Evolutionary conservation across 1,284 basidiomycete species (phyloP).

Genomic region (Naganishia sp.): DNA sequence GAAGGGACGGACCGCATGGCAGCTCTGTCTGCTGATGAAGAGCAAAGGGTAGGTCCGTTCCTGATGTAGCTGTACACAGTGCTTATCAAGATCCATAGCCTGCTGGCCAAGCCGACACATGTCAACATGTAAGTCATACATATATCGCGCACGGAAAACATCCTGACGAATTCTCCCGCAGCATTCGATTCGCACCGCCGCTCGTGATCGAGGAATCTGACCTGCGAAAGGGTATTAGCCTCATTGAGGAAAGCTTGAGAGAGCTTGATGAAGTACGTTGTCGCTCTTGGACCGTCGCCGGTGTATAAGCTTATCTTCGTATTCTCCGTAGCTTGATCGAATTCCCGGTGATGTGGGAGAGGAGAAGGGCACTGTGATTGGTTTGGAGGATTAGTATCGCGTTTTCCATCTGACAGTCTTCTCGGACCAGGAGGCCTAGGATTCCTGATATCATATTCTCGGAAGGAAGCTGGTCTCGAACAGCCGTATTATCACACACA

Average conservation of each 20-base stretch:
- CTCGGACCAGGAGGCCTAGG: too few species aligned
- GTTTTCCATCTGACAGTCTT: too few species aligned
- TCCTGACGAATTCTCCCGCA: conserved; percentile 44
- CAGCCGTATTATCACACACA: background rate
- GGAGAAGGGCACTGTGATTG: conserved; percentile 44
- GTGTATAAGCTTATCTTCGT: background rate
- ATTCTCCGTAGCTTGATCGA: conserved; percentile 60
- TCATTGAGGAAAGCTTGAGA: conserved; percentile 73
- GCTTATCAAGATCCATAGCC: conserved; percentile 24
- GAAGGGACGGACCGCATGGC: conserved; percentile 86
- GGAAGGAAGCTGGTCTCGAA: background rate
- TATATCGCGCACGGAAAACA: background rate
- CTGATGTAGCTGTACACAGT: background rate
- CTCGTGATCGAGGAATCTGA: conserved; percentile 88
- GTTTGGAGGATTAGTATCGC: conserved; percentile 40
- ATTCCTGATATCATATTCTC: too few species aligned
- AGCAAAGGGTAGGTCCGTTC: conserved; percentile 65
- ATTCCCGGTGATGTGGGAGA: conserved; percentile 66
- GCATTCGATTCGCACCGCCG: conserved; percentile 93
- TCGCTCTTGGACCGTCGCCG: background rate
- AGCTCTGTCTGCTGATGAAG: conserved; percentile 91
- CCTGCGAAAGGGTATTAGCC: conserved; percentile 69
- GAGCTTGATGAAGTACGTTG: conserved; percentile 76
- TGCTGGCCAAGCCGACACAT: conserved; percentile 88
- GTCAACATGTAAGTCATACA: conserved; percentile 72